Conservation (phyloP, 2,329 filamentous ascomycete species). For the Botryotinia convoluta region DNA sequence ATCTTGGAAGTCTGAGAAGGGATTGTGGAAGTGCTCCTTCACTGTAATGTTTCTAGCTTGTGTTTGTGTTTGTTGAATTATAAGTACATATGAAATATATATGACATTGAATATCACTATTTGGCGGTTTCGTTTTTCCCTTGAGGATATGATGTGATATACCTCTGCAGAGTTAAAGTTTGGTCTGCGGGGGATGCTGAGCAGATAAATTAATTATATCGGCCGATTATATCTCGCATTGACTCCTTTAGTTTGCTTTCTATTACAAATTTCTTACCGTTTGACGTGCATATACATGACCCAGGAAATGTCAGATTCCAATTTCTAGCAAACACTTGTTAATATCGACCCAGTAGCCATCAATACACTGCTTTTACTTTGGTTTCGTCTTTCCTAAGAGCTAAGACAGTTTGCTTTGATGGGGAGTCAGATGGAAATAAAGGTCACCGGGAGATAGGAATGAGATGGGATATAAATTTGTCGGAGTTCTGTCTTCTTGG, state of each 20-base stretch:
- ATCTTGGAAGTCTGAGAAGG: not conserved
- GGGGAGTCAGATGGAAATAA: too few relatives aligned
- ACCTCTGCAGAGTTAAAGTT: not conserved
- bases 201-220: accelerated
- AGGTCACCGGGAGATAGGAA: not conserved
- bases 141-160: not conserved
- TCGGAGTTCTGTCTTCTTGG: not conserved
- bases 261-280: too few relatives aligned
- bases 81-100: not conserved
- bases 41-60: not conserved
- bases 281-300: too few relatives aligned
- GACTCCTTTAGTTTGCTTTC: not conserved
- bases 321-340: not conserved
- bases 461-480: not conserved
- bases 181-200: not conserved
- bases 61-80: not conserved
- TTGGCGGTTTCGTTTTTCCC: not conserved
- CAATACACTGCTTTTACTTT: not conserved
- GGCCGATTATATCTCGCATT: not conserved
- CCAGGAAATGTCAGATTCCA: not conserved
- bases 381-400: accelerated
- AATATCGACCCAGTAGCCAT: not conserved
- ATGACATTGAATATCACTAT: not conserved
- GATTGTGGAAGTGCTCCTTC: not conserved
- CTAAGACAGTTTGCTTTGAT: not conserved